These are phyloP conservation scores for Apodospora peruviana DNA, from an alignment of 495 filamentous ascomycete genomes.

Conservation along the genomic window DNA sequence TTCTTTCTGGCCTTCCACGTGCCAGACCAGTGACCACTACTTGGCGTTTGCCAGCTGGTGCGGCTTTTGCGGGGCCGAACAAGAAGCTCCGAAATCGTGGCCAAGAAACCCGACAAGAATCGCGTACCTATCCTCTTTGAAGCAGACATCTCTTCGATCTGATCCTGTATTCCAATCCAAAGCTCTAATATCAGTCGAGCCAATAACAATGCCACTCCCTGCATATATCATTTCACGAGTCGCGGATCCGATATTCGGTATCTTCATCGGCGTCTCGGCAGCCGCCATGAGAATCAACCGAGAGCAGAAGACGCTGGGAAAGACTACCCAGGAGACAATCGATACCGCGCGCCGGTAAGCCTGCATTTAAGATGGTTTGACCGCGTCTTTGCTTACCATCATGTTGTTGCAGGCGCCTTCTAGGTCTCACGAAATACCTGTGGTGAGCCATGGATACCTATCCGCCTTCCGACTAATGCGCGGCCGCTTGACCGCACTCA, in stretches of 20 bases:
- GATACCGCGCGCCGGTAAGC: conserved; percentile 43
- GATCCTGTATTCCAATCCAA: not conserved
- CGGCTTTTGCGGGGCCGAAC: not conserved
- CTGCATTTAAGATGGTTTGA: not conserved
- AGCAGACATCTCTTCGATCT: too few relatives aligned
- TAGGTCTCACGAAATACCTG: not conserved
- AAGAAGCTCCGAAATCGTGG: not conserved
- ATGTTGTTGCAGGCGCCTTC: not conserved
- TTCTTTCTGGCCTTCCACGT: not conserved
- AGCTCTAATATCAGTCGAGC: not conserved
- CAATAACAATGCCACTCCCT: conserved; percentile 40
- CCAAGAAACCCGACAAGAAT: not conserved
- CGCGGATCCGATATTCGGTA: conserved; percentile 81
- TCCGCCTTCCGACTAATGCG: too few relatives aligned
- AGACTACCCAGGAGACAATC: conserved; percentile 45
- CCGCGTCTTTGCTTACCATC: too few relatives aligned
- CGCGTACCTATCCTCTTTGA: too few relatives aligned
- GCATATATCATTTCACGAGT: conserved; percentile 58
- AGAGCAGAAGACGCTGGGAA: conserved; percentile 71
- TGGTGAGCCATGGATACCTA: too few relatives aligned
- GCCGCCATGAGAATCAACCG: conserved; percentile 68
- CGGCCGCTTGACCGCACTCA: too few relatives aligned
- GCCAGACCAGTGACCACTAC: not conserved
- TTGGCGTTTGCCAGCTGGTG: not conserved
- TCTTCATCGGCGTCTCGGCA: conserved; percentile 66